A percentile compares a stretch with the other conserved stretches of the same genome.
Conservation (phyloP, 768 basidiomycete genomes). For the Cubamyces sp. region DNA sequence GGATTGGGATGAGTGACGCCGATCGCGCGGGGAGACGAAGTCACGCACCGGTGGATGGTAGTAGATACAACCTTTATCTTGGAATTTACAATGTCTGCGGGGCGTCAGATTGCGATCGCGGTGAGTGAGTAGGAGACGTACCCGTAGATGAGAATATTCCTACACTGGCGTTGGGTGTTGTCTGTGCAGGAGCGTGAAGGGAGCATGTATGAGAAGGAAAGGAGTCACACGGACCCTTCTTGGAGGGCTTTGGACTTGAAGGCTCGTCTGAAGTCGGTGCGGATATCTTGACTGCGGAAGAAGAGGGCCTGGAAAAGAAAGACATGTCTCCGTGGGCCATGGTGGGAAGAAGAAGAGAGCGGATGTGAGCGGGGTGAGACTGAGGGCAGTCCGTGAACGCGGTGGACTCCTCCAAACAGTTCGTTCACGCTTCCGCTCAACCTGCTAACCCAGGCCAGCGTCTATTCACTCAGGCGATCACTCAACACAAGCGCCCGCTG, state of each 20-base stretch:
- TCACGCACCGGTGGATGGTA: slow-evolving; percentile 71
- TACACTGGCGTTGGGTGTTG: slow-evolving; percentile 77
- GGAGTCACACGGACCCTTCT: slow-evolving; percentile 40
- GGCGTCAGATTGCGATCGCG: slow-evolving; percentile 1
- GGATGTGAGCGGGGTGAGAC: slow-evolving; percentile 18
- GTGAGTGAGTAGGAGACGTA: slow-evolving; percentile 36
- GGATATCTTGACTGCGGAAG: slow-evolving; percentile 72
- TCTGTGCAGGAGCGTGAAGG: slow-evolving; percentile 45
- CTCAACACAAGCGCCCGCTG: background rate
- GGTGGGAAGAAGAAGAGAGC: slow-evolving; percentile 27
- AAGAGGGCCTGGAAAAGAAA: slow-evolving; percentile 68
- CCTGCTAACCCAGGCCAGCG: background rate
- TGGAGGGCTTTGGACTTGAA: slow-evolving; percentile 50
- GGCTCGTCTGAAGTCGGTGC: slow-evolving; percentile 51
- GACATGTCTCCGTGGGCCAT: slow-evolving; percentile 53
- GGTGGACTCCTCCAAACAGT: background rate
- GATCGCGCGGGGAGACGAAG: slow-evolving; percentile 4
- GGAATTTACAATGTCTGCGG: slow-evolving; percentile 77
- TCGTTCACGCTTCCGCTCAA: background rate
- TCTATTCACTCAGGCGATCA: no score
- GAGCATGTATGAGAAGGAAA: slow-evolving; percentile 15
- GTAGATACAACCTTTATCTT: slow-evolving; percentile 86
- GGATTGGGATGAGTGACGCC: slow-evolving; percentile 9
- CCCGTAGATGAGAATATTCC: slow-evolving; percentile 93
- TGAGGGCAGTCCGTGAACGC: slow-evolving; percentile 23